Evolutionary conservation across 495 filamentous ascomycete genomes (phyloP).

Genomic region (Xylaria venustula): DNA sequence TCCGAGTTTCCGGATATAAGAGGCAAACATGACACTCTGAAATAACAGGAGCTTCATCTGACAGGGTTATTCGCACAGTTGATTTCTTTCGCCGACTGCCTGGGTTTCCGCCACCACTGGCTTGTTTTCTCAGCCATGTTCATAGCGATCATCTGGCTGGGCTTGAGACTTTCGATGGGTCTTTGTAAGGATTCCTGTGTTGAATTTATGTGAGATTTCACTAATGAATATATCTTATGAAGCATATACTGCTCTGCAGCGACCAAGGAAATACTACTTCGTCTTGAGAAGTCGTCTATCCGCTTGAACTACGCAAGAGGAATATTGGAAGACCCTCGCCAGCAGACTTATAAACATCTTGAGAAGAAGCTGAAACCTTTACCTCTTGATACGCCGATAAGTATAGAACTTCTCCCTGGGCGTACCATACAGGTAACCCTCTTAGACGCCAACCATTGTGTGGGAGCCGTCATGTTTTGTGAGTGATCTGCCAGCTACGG

Average conservation of each 20-base stretch:
- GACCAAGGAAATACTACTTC: constrained; percentile 74
- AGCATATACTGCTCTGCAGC: constrained; percentile 84
- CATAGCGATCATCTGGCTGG: constrained; percentile 90
- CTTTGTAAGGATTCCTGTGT: too few relatives aligned
- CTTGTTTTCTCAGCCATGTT: constrained; percentile 90
- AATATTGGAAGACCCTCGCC: constrained; percentile 65
- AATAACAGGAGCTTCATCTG: constrained; percentile 3
- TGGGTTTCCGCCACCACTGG: constrained; percentile 61
- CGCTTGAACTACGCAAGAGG: constrained; percentile 76
- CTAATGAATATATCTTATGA: constrained; percentile 13
- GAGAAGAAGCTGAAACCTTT: constrained; percentile 75
- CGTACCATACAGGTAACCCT: constrained; percentile 75
- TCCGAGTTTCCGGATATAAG: constrained; percentile 71
- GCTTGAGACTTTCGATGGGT: constrained; percentile 70
- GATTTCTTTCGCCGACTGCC: constrained; percentile 72
- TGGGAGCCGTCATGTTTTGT: constrained; percentile 88
- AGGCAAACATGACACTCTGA: constrained; percentile 33
- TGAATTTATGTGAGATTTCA: too few relatives aligned
- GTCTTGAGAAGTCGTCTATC: constrained; percentile 73
- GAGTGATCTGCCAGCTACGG: neutral
- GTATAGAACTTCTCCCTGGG: constrained; percentile 69
- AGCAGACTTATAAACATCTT: constrained; percentile 72
- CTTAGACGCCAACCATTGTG: constrained; percentile 90
- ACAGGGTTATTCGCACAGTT: constrained; percentile 43
- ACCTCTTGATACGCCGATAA: constrained; percentile 77